Conservation (phyloP, 495 filamentous ascomycete genomes). For the Talaromyces liani region DNA sequence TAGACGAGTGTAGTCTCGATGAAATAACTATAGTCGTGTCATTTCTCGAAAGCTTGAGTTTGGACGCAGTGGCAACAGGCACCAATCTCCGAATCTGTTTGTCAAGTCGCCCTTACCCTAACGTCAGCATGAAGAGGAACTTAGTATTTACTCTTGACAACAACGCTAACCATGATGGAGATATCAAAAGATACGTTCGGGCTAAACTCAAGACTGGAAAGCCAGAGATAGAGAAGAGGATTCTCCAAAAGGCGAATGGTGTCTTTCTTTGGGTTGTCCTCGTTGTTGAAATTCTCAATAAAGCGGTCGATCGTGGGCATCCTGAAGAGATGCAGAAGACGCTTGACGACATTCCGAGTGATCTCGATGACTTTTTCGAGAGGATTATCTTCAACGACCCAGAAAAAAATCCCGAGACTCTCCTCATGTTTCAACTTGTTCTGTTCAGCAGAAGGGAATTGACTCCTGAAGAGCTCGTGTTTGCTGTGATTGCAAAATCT, state of each 20-base stretch:
- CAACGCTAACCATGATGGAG: constrained; percentile 11
- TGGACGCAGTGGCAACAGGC: not conserved
- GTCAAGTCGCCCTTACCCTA: constrained; percentile 21
- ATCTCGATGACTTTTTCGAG: too few species aligned
- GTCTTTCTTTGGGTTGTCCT: constrained; percentile 21
- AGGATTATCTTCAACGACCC: too few species aligned
- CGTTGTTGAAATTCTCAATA: constrained; percentile 13
- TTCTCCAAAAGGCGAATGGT: constrained; percentile 12
- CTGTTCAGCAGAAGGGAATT: too few species aligned
- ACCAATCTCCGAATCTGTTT: constrained; percentile 13
- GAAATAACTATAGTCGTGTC: constrained; percentile 7
- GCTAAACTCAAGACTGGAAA: constrained; percentile 1
- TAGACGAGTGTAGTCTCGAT: constrained; percentile 28
- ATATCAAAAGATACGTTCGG: constrained; percentile 15
- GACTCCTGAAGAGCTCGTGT: too few species aligned
- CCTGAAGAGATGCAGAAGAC: too few species aligned
- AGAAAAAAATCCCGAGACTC: too few species aligned
- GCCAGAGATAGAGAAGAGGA: not conserved
- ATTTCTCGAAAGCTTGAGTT: constrained; percentile 9
- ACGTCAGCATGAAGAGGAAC: constrained; percentile 12
- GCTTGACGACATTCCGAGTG: too few species aligned
- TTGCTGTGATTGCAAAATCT: too few species aligned
- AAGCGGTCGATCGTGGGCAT: not conserved
- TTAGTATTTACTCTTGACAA: constrained; percentile 12
- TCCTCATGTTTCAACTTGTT: too few species aligned